These are phyloP conservation scores for Xylaria sp. DNA, from an alignment of 2,329 filamentous ascomycete species.

Conservation along the genomic window DNA sequence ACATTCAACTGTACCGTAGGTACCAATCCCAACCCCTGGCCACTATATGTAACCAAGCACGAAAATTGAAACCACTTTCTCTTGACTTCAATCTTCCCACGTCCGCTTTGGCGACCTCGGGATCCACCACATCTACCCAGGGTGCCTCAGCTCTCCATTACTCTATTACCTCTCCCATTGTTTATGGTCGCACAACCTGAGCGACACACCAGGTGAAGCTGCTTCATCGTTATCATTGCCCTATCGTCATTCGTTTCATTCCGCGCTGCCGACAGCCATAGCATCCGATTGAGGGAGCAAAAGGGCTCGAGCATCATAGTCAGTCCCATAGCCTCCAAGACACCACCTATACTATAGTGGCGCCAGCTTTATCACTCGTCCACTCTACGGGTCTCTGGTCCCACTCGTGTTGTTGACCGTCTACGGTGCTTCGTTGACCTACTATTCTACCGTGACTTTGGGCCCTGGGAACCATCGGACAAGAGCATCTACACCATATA, in stretches of 20 bases:
- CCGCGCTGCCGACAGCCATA: conserved; percentile 1
- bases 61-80: conserved; percentile 2
- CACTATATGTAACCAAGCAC: too few relatives aligned
- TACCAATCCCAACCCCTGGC: too few relatives aligned
- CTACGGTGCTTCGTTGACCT: background rate
- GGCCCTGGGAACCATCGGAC: background rate
- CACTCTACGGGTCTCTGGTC: background rate
- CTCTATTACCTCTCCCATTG: conserved; percentile 14
- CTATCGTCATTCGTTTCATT: conserved; percentile 21
- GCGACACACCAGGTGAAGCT: conserved; percentile 2
- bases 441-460: background rate
- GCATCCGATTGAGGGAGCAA: background rate
- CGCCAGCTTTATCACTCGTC: background rate
- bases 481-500: too few relatives aligned
- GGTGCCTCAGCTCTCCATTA: conserved; percentile 17
- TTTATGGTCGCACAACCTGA: conserved; percentile 18
- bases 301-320: conserved; percentile 6
- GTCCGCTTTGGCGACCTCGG: conserved; percentile 13
- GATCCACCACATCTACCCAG: conserved; percentile 11
- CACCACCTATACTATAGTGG: background rate
- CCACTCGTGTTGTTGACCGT: background rate
- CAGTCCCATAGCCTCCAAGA: conserved; percentile 2
- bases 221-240: conserved; percentile 19
- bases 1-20: too few relatives aligned
- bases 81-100: background rate